phyloP scores from a whole-genome alignment of 2,329 filamentous ascomycete genomes.

The Aspergillus candidus region DNA sequence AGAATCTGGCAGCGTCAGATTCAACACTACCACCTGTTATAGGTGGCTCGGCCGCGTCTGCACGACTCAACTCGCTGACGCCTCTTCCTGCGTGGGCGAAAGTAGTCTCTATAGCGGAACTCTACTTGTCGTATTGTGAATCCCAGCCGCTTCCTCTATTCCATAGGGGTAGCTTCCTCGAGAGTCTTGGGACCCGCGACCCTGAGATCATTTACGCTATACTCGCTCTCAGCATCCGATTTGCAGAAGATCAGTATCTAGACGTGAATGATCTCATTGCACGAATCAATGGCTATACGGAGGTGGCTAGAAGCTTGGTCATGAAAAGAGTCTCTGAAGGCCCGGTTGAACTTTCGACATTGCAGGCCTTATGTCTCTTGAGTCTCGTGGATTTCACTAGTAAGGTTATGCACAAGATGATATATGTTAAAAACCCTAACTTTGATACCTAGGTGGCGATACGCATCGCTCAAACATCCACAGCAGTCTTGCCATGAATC shows the following conservation, averaged over 20 bases:
- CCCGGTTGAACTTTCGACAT: constrained; percentile 38
- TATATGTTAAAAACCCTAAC: background rate
- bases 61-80: constrained; percentile 15
- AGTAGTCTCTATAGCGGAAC: constrained; percentile 33
- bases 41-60: constrained; percentile 4
- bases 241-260: constrained; percentile 26
- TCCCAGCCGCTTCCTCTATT: constrained; percentile 48
- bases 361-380: constrained; percentile 38
- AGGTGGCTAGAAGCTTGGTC: constrained; percentile 31
- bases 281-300: constrained; percentile 33
- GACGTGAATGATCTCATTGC: constrained; percentile 17
- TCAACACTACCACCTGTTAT: constrained; percentile 8
- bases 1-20: constrained; percentile 3
- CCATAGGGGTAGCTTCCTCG: constrained; percentile 35
- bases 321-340: constrained; percentile 36
- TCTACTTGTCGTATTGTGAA: constrained; percentile 46
- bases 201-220: constrained; percentile 31
- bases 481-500: constrained; percentile 41
- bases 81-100: constrained; percentile 36
- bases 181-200: constrained; percentile 34
- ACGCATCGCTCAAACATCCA: constrained; percentile 41
- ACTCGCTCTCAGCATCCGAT: constrained; percentile 41
- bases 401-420: constrained; percentile 15
- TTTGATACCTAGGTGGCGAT: constrained; percentile 35
- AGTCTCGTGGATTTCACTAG: constrained; percentile 39